Evolutionary conservation across 176 grass and related monocot species (phyloP).

Genomic region (Dendrocalamus sinicus): DNA sequence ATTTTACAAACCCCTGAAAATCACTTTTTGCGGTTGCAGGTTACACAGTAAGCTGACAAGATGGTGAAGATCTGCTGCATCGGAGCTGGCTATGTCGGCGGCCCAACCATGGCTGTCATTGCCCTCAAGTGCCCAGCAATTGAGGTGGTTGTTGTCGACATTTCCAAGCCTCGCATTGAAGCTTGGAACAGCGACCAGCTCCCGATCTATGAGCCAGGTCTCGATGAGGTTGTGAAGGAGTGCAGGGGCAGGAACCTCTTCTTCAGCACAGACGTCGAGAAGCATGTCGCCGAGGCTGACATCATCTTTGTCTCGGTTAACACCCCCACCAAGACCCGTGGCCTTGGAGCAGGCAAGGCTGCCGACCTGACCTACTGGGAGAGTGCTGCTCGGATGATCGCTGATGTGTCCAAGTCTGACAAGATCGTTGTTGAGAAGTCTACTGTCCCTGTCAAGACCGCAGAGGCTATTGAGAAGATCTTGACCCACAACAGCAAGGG

Average conservation of each 20-base stretch:
- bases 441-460: conserved; percentile 90
- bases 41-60: conserved; percentile 39
- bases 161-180: conserved; percentile 73
- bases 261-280: conserved; percentile 86
- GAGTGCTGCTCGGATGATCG: conserved; percentile 91
- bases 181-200: conserved; percentile 95
- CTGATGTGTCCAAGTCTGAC: conserved; percentile 86
- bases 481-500: conserved; percentile 96
- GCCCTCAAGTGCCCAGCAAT: conserved; percentile 84
- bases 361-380: conserved; percentile 94
- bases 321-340: conserved; percentile 92
- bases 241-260: conserved; percentile 87
- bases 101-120: conserved; percentile 94
- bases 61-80: conserved; percentile 99
- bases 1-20: background rate
- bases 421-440: conserved; percentile 97
- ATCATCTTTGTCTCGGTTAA: conserved; percentile 95
- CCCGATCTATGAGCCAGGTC: conserved; percentile 83
- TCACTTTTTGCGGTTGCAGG: conserved; percentile 16
- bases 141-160: conserved; percentile 75
- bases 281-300: conserved; percentile 74
- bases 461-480: conserved; percentile 94
- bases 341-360: conserved; percentile 91
- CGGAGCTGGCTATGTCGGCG: conserved; percentile 88
- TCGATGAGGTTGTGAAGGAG: conserved; percentile 86